phyloP scores from a whole-genome alignment of 805 yeast genomes.

The Clavispora carvajalis region DNA sequence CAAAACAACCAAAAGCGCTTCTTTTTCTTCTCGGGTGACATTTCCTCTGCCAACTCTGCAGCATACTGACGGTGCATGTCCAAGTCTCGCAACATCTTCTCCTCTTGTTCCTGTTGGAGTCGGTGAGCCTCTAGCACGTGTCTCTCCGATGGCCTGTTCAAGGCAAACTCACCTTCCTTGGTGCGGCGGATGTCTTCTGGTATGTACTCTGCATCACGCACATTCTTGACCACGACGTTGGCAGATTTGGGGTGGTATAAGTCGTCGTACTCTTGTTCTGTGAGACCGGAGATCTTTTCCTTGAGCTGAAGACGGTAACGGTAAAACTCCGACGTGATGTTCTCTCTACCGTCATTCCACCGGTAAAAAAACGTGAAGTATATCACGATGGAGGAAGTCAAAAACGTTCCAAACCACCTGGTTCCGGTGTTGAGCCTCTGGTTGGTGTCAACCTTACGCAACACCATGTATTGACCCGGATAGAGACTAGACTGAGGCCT shows the following conservation, averaged over 20 bases:
- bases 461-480: constrained; percentile 73
- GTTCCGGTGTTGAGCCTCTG: constrained; percentile 56
- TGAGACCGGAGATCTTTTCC: constrained; percentile 50
- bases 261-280: constrained; percentile 60
- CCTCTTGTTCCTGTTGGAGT: constrained; percentile 64
- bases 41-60: constrained; percentile 10
- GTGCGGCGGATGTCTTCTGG: constrained; percentile 40
- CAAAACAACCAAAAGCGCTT: constrained; percentile 14
- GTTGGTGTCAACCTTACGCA: constrained; percentile 52
- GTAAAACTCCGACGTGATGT: constrained; percentile 65
- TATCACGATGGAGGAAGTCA: constrained; percentile 44
- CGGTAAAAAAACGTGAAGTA: constrained; percentile 69
- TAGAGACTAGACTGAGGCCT: constrained; percentile 68
- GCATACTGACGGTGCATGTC: constrained; percentile 21
- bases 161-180: constrained; percentile 42
- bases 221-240: constrained; percentile 36
- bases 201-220: constrained; percentile 39
- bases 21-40: constrained; percentile 4
- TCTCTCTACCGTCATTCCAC: constrained; percentile 83
- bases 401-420: constrained; percentile 46
- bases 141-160: constrained; percentile 64
- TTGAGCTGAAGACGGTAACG: constrained; percentile 54
- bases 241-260: constrained; percentile 43
- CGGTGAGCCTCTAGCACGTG: constrained; percentile 75
- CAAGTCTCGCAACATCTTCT: constrained; percentile 30